Conservation (phyloP, 331 rosid genomes). For the Dryas integrifolia region DNA sequence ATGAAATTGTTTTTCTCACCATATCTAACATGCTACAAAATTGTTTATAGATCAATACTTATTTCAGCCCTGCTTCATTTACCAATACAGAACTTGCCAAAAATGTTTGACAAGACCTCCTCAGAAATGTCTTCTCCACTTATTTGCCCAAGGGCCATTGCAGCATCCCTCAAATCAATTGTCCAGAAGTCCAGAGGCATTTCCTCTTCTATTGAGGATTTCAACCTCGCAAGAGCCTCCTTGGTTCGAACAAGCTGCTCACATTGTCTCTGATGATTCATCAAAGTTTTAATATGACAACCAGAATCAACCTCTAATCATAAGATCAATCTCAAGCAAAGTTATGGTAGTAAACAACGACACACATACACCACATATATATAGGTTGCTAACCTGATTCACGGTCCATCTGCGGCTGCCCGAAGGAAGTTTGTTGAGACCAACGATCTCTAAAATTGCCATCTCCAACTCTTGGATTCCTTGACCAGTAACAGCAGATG, state of each 20-base stretch:
- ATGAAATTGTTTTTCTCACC: not conserved
- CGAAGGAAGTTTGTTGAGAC: slow-evolving; percentile 57
- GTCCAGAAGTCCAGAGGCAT: slow-evolving; percentile 94
- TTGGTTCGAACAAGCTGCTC: slow-evolving; percentile 89
- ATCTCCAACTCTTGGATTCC: slow-evolving; percentile 78
- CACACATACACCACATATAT: not conserved
- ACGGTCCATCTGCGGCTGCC: slow-evolving; percentile 90
- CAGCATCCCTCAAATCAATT: slow-evolving; percentile 87
- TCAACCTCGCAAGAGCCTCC: slow-evolving; percentile 76
- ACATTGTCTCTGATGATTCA: slow-evolving; percentile 75
- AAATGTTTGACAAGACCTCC: slow-evolving; percentile 83
- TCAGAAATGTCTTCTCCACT: slow-evolving; percentile 93
- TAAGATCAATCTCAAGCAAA: not conserved
- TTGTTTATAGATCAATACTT: not conserved
- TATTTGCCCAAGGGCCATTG: slow-evolving; percentile 79
- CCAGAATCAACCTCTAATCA: slow-evolving; percentile 9
- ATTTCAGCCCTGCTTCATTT: slow-evolving; percentile 31
- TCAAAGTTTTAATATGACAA: slow-evolving; percentile 8
- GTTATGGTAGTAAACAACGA: not conserved
- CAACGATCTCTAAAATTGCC: slow-evolving; percentile 68
- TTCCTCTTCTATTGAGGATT: slow-evolving; percentile 76
- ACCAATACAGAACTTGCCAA: slow-evolving; percentile 88
- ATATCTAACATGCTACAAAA: not conserved
- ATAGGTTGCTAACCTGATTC: slow-evolving; percentile 59
- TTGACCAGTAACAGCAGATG: slow-evolving; percentile 87